Conservation (phyloP, 305 asterid species). For the Striga hermonthica region DNA sequence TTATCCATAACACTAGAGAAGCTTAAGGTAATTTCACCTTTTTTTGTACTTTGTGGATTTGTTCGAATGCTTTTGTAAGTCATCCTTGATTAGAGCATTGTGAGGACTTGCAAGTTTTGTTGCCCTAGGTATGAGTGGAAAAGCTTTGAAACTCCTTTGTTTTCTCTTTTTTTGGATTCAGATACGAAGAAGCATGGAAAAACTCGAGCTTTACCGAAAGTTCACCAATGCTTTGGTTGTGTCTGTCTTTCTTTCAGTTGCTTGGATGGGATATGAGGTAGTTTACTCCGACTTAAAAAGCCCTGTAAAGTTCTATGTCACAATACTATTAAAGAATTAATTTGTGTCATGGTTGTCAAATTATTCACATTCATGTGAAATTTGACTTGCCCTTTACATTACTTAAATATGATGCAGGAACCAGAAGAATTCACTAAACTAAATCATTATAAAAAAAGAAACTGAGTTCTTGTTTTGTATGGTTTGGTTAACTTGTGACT, state of each 20-base stretch:
- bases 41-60: too few relatives aligned
- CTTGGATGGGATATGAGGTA: conserved; percentile 99
- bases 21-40: too few relatives aligned
- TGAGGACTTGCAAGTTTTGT: conserved; percentile 1
- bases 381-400: neutral
- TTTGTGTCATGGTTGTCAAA: neutral
- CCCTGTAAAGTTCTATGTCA: neutral
- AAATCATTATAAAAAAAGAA: neutral
- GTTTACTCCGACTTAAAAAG: conserved; percentile 8
- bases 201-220: conserved; percentile 49
- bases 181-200: conserved; percentile 83
- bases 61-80: too few relatives aligned
- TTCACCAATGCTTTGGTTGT: conserved; percentile 71
- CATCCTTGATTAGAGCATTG: too few relatives aligned
- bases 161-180: conserved; percentile 36
- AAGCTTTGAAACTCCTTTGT: conserved; percentile 18
- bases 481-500: conserved; percentile 24
- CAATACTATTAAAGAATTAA: neutral
- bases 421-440: neutral
- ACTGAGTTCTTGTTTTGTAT: conserved; percentile 16
- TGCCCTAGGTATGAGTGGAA: conserved; percentile 17
- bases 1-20: too few relatives aligned
- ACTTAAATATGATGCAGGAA: conserved; percentile 10
- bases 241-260: conserved; percentile 81
- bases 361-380: conserved; percentile 1